Evolutionary conservation across 805 yeast species (phyloP).

Genomic region (Pichia deserticola): DNA sequence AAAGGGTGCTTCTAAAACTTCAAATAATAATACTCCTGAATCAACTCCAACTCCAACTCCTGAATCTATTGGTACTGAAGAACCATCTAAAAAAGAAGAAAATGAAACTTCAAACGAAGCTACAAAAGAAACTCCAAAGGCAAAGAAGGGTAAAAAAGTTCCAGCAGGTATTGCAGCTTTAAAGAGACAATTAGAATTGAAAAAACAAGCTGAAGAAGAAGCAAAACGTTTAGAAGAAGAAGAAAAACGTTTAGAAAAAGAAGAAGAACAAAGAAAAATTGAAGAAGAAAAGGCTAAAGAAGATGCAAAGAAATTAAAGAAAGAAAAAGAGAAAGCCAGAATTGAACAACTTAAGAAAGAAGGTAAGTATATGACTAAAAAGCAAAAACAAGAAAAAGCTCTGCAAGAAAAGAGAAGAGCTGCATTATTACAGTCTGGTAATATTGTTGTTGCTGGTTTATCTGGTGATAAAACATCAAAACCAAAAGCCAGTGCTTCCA

Average conservation of each 20-base stretch:
- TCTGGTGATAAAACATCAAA: conserved; percentile 21
- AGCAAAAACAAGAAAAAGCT: conserved; percentile 90
- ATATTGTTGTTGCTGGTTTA: conserved; percentile 70
- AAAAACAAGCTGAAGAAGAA: conserved; percentile 84
- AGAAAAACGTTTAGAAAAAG: conserved; percentile 43
- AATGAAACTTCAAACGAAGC: conserved; percentile 13
- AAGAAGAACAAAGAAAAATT: conserved; percentile 41
- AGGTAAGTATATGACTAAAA: conserved; percentile 89
- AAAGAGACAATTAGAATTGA: conserved; percentile 80
- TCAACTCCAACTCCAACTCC: conserved; percentile 34
- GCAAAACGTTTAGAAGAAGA: conserved; percentile 65
- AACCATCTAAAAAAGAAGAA: conserved; percentile 30
- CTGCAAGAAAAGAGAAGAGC: conserved; percentile 83
- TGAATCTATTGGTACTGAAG: conserved; percentile 27
- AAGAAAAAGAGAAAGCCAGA: conserved; percentile 80
- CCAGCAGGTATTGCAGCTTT: conserved; percentile 91
- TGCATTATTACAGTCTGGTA: conserved; percentile 67
- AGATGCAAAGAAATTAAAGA: conserved; percentile 60
- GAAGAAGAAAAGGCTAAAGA: conserved; percentile 60
- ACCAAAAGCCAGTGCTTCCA: conserved; percentile 43
- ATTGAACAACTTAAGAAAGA: conserved; percentile 91
- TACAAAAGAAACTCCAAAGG: conserved; percentile 23
- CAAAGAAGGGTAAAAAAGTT: conserved; percentile 61
- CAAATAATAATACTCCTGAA: conserved; percentile 12
- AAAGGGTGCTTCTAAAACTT: conserved; percentile 53